A percentile compares a stretch with the other conserved stretches of the same genome.
These are phyloP conservation scores for Scheffersomyces stambukii DNA, from an alignment of 1,139 yeast species.

Conservation along the genomic window DNA sequence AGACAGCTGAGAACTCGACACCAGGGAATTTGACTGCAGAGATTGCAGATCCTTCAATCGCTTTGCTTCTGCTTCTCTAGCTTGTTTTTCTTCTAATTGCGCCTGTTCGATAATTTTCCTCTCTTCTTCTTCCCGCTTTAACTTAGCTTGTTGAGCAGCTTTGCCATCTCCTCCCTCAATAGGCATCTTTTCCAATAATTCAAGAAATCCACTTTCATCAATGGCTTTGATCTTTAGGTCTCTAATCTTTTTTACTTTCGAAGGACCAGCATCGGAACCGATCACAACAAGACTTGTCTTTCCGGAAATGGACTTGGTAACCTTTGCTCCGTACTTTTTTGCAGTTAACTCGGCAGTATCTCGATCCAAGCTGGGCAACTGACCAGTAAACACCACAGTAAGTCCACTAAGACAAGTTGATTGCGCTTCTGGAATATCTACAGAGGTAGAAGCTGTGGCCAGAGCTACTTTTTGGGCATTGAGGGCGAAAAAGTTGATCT, in stretches of 20 bases:
- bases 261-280: slow-evolving; percentile 97
- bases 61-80: slow-evolving; percentile 13
- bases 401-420: slow-evolving; percentile 83
- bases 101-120: slow-evolving; percentile 46
- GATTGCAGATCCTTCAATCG: slow-evolving; percentile 14
- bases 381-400: slow-evolving; percentile 92
- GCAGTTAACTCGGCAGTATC: slow-evolving; percentile 73
- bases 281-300: slow-evolving; percentile 86
- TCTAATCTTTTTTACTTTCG: slow-evolving; percentile 80
- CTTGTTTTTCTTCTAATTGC: slow-evolving; percentile 22
- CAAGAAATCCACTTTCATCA: slow-evolving; percentile 80
- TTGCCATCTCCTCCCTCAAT: slow-evolving; percentile 86
- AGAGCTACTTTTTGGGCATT: slow-evolving; percentile 12
- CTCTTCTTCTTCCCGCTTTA: slow-evolving; percentile 67
- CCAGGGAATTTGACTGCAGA: no score
- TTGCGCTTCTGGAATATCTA: slow-evolving; percentile 66
- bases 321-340: slow-evolving; percentile 88
- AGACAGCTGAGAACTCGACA: no score
- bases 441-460: slow-evolving; percentile 28
- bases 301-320: slow-evolving; percentile 80
- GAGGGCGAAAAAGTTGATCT: slow-evolving; percentile 48
- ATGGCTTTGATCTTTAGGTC: slow-evolving; percentile 73
- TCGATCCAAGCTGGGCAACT: slow-evolving; percentile 74
- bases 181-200: slow-evolving; percentile 76
- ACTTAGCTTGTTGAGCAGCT: slow-evolving; percentile 67